Conservation (phyloP, 805 yeast species). For the Priceomyces melissophilus region DNA sequence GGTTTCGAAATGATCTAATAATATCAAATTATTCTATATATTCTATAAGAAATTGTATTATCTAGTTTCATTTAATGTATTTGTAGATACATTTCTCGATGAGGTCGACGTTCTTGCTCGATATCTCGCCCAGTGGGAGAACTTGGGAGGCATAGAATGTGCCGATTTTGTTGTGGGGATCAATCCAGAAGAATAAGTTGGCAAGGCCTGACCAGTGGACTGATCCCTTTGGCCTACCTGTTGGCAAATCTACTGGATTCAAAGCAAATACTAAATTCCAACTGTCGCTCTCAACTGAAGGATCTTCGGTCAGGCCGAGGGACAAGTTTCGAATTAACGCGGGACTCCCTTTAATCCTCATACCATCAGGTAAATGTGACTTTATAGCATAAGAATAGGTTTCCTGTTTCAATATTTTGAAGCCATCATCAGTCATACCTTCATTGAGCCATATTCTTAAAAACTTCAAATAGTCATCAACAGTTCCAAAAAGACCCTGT, state of each 20-base stretch:
- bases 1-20: too few species aligned
- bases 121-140: conserved; percentile 27
- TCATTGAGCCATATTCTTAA: conserved; percentile 38
- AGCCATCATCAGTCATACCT: conserved; percentile 37
- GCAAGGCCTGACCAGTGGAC: conserved; percentile 41
- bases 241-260: conserved; percentile 21
- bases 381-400: conserved; percentile 26
- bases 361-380: conserved; percentile 28
- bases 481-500: conserved; percentile 40
- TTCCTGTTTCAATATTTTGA: conserved; percentile 24
- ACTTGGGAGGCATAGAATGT: conserved; percentile 38
- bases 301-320: conserved; percentile 1
- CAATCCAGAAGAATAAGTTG: conserved; percentile 41
- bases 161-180: conserved; percentile 33
- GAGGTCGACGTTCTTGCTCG: conserved; percentile 4
- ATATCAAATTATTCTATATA: too few species aligned
- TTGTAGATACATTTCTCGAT: conserved; percentile 15
- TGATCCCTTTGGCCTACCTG: conserved; percentile 35
- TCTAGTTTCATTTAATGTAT: conserved; percentile 1
- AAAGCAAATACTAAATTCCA: conserved; percentile 30
- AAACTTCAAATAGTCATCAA: conserved; percentile 37
- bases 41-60: too few species aligned
- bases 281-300: conserved; percentile 13
- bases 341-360: too few species aligned
- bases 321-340: conserved; percentile 3